Base-by-base conservation (phyloP, 2,329 filamentous ascomycete species). In the Colletotrichum destructivum region DNA sequence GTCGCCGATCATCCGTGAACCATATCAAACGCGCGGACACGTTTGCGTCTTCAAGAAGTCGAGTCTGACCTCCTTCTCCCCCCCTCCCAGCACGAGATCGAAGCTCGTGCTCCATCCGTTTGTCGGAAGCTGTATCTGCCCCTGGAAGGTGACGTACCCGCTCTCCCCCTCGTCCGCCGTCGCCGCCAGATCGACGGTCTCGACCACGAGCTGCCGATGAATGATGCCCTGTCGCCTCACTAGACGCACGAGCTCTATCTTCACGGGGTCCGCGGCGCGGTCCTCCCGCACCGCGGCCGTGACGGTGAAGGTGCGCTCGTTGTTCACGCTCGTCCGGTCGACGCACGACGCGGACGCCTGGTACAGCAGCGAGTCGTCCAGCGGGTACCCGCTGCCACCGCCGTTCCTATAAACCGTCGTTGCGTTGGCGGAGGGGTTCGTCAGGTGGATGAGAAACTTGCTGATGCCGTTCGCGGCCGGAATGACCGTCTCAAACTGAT, bases 401-500 rank as follows among this genome's bases (percentile, higher is more conserved):
- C 73, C 74, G 65, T 81, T 79, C 31, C 75, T 75, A 16, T 74
- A 75, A 4, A 75, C 73, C 2, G 68, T 76, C 4, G 69, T 75
- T 9, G 73, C 74, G 21, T 77, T 78, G 11, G 69, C 78, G 0
- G 77, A 77, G 21, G 75, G 71, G 6, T 73, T 76, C 12, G 69
- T 75, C 44, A 79, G 47, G 47, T 79, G 74, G 13, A 82, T 76
- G 69, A 76, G 65, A 66, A 82, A 81, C 56, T 75, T 78, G 73
- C 75, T 77, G 71, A 82, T 78, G 4, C 79, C 79, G 0, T 71
- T 73, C n/a, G 62, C 67, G 44, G 67, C 70, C 42, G 76, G 68
- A 15, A 82, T 49, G 6, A 71, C 47, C 4, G 76, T 75, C 2
- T 71, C 64, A 60, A 80, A 82, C 65, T 80, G 75, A 65, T 75